phyloP scores from a whole-genome alignment of 148 eudicot species.

The Amaranthus palmeri region DNA sequence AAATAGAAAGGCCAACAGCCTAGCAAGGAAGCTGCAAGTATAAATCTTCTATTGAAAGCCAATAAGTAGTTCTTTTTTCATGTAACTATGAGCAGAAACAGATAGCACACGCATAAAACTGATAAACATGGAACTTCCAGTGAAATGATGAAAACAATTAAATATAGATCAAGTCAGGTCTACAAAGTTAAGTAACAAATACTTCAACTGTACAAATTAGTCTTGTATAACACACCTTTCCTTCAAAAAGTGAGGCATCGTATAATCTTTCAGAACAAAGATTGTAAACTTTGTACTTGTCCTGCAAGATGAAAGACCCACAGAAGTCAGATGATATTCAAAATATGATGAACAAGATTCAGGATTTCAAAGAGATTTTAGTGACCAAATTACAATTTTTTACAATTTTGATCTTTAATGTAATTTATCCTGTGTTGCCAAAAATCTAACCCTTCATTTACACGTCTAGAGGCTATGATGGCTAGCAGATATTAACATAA shows the following conservation, averaged over 20 bases:
- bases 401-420: not conserved
- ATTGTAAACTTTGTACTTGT: slow-evolving; percentile 93
- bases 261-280: slow-evolving; percentile 98
- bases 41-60: not conserved
- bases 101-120: not conserved
- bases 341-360: not conserved
- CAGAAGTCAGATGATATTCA: slow-evolving; percentile 6
- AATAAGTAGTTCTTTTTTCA: no score
- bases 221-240: slow-evolving; percentile 61
- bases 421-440: not conserved
- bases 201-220: not conserved
- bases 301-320: slow-evolving; percentile 46
- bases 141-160: no score
- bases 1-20: not conserved
- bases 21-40: not conserved
- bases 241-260: slow-evolving; percentile 94
- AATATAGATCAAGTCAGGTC: no score
- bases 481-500: not conserved
- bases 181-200: not conserved
- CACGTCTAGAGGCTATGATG: not conserved
- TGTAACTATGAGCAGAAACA: not conserved
- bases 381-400: not conserved
- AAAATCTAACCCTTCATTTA: not conserved
- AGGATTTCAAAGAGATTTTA: not conserved
- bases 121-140: not conserved